These are phyloP conservation scores for Linanthus parryae DNA, from an alignment of 148 eudicot species.

Conservation along the genomic window DNA sequence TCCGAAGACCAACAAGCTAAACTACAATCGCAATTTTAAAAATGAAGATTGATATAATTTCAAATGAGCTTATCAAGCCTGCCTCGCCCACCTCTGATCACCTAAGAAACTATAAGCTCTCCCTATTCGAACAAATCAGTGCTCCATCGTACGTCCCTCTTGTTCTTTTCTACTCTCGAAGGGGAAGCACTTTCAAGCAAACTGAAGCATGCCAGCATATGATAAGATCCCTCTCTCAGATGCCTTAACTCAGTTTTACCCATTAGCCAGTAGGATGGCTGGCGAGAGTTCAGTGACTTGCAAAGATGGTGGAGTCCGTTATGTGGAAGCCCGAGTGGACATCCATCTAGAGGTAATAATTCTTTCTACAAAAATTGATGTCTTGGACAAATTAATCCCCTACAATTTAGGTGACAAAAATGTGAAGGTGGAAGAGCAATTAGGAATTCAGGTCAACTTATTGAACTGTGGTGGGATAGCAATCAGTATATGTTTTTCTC, in stretches of 20 bases:
- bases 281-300: conserved; percentile 26
- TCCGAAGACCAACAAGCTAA: no score
- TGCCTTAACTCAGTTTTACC: conserved; percentile 30
- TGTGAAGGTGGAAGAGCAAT: conserved; percentile 10
- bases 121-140: conserved; percentile 32
- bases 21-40: not conserved
- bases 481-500: conserved; percentile 23
- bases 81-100: conserved; percentile 33
- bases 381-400: conserved; percentile 23
- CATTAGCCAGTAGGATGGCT: conserved; percentile 37
- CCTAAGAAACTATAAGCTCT: no score
- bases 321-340: conserved; percentile 19
- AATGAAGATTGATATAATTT: conserved; percentile 28
- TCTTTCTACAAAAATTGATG: conserved; percentile 11
- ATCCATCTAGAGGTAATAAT: conserved; percentile 15
- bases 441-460: conserved; percentile 31
- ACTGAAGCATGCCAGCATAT: conserved; percentile 5
- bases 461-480: conserved; percentile 34
- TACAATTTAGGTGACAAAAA: conserved; percentile 9
- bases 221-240: conserved; percentile 19
- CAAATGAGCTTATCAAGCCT: conserved; percentile 39
- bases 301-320: conserved; percentile 31
- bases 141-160: conserved; percentile 21
- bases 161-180: conserved; percentile 25
- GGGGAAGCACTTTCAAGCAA: conserved; percentile 1